Percentiles rank a stretch among this genome's conserved stretches.
Evolutionary conservation across 345 rosid species (phyloP).

Genomic region (Atalantia buxifolia): DNA sequence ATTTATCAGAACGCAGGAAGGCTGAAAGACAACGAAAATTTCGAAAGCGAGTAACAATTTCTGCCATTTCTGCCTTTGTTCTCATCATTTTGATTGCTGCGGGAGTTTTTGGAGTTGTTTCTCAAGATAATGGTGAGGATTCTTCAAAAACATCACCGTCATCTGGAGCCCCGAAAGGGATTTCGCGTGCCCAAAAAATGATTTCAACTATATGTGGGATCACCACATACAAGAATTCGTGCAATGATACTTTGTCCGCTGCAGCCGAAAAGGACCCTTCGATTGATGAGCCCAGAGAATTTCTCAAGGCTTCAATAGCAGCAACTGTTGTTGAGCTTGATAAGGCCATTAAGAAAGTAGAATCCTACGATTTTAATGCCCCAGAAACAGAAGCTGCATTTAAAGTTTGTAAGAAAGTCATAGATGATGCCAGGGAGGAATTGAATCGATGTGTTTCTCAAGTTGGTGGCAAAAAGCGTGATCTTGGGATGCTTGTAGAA

Average conservation of each 20-base stretch:
- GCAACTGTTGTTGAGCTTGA: conserved; percentile 40
- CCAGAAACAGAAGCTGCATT: conserved; percentile 51
- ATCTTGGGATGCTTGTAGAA: conserved; percentile 20
- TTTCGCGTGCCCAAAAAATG: conserved; percentile 29
- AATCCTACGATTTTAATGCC: conserved; percentile 29
- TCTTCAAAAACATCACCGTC: not conserved
- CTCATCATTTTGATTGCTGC: conserved; percentile 39
- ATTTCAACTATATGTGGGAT: conserved; percentile 46
- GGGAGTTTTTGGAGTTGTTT: conserved; percentile 33
- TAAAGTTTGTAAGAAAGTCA: conserved; percentile 55
- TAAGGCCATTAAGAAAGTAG: conserved; percentile 19
- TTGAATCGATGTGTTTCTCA: conserved; percentile 24
- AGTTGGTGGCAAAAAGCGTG: conserved; percentile 14
- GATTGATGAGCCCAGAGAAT: conserved; percentile 35
- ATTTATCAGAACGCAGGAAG: conserved; percentile 61
- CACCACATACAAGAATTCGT: conserved; percentile 46
- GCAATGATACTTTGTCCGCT: conserved; percentile 43
- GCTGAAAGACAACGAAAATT: conserved; percentile 52
- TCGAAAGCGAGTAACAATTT: conserved; percentile 41
- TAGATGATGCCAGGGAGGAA: conserved; percentile 57
- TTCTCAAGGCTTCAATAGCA: conserved; percentile 48
- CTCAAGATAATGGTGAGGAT: conserved; percentile 3
- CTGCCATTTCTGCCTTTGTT: conserved; percentile 28
- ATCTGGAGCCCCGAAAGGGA: conserved; percentile 11
- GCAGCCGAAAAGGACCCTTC: conserved; percentile 23